A percentile compares a stretch with the other conserved stretches of the same genome.
phyloP scores from a whole-genome alignment of 192 early-diverging fungal species.

The Linnemannia zychae region DNA sequence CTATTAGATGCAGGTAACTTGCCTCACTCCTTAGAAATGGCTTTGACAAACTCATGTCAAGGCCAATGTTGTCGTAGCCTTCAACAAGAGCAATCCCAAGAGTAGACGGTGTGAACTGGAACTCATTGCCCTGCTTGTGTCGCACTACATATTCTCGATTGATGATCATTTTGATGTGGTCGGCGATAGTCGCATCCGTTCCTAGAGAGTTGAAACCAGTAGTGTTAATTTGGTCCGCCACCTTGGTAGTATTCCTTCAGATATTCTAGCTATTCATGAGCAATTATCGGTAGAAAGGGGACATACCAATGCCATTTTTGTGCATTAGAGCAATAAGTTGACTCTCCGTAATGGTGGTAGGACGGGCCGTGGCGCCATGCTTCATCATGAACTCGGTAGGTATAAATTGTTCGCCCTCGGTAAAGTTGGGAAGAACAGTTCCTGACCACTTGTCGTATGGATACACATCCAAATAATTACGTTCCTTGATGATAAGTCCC shows the following conservation, averaged over 20 bases:
- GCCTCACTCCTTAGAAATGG: slow-evolving; percentile 88
- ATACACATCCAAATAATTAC: slow-evolving; percentile 96
- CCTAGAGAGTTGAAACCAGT: slow-evolving; percentile 58
- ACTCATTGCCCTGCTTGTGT: slow-evolving; percentile 58
- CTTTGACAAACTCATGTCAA: slow-evolving; percentile 90
- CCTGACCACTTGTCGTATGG: slow-evolving; percentile 91
- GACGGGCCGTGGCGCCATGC: slow-evolving; percentile 75
- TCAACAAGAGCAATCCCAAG: slow-evolving; percentile 89
- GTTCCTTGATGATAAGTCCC: slow-evolving; percentile 84
- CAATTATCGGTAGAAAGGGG: background rate
- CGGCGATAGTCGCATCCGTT: slow-evolving; percentile 96
- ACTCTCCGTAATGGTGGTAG: slow-evolving; percentile 83
- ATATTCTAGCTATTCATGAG: background rate
- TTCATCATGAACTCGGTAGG: slow-evolving; percentile 79
- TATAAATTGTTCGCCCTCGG: slow-evolving; percentile 73
- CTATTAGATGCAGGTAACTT: background rate
- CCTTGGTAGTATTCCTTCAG: background rate
- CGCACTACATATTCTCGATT: slow-evolving; percentile 90
- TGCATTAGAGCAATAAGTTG: slow-evolving; percentile 95
- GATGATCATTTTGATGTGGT: slow-evolving; percentile 95
- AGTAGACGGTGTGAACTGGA: slow-evolving; percentile 78
- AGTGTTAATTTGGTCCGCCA: background rate
- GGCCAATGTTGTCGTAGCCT: slow-evolving; percentile 89
- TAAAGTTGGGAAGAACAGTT: slow-evolving; percentile 79
- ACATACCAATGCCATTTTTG: slow-evolving; percentile 89